phyloP scores from a whole-genome alignment of 306 rosid species.

The Quercus gilva region DNA sequence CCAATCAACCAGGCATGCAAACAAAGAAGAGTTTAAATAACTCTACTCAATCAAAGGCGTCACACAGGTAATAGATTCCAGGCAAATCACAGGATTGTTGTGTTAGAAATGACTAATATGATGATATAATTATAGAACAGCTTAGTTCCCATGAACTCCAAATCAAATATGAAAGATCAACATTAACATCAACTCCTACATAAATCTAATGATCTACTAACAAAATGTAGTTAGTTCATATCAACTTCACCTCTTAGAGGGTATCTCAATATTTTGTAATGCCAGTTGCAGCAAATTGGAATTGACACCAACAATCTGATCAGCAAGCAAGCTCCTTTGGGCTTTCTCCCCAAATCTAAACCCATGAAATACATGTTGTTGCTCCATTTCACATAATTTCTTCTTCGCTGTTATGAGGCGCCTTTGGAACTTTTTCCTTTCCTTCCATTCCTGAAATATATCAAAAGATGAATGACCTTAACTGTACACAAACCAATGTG shows the following conservation, averaged over 20 bases:
- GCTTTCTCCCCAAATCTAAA: conserved; percentile 72
- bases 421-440: conserved; percentile 74
- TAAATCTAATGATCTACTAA: conserved; percentile 7
- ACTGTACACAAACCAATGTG: not conserved
- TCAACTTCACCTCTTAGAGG: conserved; percentile 55
- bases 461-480: conserved; percentile 20
- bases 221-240: conserved; percentile 10
- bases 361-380: conserved; percentile 80
- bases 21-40: not conserved
- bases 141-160: not conserved
- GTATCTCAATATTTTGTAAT: conserved; percentile 46
- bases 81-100: not conserved
- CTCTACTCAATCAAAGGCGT: not conserved
- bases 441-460: conserved; percentile 88
- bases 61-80: not conserved
- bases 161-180: not conserved
- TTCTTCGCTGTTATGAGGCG: conserved; percentile 84
- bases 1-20: not conserved
- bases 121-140: not conserved
- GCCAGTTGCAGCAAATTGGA: conserved; percentile 64
- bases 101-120: not conserved
- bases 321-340: conserved; percentile 75
- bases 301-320: conserved; percentile 75
- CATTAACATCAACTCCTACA: not conserved
- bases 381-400: conserved; percentile 83